Percentiles rank a stretch among this genome's conserved stretches.
These are phyloP conservation scores for Dendrocalamus latiflorus DNA, from an alignment of 202 grass and related monocot genomes.

Conservation along the genomic window DNA sequence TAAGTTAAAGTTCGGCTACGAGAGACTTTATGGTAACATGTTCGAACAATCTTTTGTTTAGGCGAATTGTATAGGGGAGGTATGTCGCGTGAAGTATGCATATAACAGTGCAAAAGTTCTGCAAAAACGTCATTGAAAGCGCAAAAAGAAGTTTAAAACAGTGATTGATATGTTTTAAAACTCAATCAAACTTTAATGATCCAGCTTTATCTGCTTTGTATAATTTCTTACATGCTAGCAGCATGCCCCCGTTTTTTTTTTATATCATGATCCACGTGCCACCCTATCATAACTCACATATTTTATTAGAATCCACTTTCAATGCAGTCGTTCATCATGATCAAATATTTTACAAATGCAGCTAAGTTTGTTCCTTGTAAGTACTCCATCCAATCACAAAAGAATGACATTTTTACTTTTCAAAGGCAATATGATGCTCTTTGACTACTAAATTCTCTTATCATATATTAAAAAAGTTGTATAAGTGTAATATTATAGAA, in stretches of 20 bases:
- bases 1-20: too few relatives aligned
- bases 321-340: not conserved
- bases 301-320: not conserved
- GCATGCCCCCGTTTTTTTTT: not conserved
- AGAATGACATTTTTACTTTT: too few relatives aligned
- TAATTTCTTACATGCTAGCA: not conserved
- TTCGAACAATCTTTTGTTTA: not conserved
- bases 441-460: too few relatives aligned
- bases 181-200: not conserved
- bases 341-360: not conserved
- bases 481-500: too few relatives aligned
- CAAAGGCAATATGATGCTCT: too few relatives aligned
- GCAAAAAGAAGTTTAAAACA: not conserved
- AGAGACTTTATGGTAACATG: too few relatives aligned
- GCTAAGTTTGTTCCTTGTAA: too few relatives aligned
- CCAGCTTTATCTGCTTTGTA: not conserved
- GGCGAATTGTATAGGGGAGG: not conserved
- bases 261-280: slow-evolving; percentile 20
- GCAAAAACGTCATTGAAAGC: not conserved
- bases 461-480: too few relatives aligned
- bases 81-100: not conserved
- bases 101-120: not conserved
- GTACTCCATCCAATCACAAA: too few relatives aligned
- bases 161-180: not conserved
- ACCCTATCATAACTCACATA: not conserved